These are phyloP conservation scores for Pelargonium citronellum DNA, from an alignment of 441 rosid species.

Conservation along the genomic window DNA sequence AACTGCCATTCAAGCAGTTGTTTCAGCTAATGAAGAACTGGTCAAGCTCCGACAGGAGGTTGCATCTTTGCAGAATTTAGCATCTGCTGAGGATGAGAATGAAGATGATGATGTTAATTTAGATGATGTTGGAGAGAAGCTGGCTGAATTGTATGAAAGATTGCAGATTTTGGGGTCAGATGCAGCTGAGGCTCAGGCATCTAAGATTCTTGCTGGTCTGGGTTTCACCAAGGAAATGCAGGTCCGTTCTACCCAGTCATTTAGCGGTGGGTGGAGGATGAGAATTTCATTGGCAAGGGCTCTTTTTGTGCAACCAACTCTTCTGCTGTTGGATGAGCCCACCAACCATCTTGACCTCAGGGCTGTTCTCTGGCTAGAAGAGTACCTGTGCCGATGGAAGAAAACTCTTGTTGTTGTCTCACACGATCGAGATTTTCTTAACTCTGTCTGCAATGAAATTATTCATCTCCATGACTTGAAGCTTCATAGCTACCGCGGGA, in stretches of 20 bases:
- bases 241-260: constrained; percentile 54
- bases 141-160: constrained; percentile 68
- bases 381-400: constrained; percentile 82
- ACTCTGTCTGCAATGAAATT: constrained; percentile 78
- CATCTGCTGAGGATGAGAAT: constrained; percentile 32
- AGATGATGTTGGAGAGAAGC: constrained; percentile 69
- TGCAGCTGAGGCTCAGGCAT: constrained; percentile 89
- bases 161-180: constrained; percentile 81
- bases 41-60: constrained; percentile 60
- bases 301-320: constrained; percentile 79
- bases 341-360: constrained; percentile 89
- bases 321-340: constrained; percentile 63
- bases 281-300: constrained; percentile 91
- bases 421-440: constrained; percentile 90
- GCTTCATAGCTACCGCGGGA: constrained; percentile 78
- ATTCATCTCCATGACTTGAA: constrained; percentile 81
- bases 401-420: constrained; percentile 90
- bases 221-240: constrained; percentile 91
- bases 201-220: constrained; percentile 87
- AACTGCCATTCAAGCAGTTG: constrained; percentile 76
- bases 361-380: constrained; percentile 93
- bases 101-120: constrained; percentile 27
- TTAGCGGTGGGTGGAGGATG: constrained; percentile 98
- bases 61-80: constrained; percentile 35
- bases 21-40: constrained; percentile 79